Evolutionary conservation across 805 yeast species (phyloP).

Genomic region (Metschnikowia koreensis): DNA sequence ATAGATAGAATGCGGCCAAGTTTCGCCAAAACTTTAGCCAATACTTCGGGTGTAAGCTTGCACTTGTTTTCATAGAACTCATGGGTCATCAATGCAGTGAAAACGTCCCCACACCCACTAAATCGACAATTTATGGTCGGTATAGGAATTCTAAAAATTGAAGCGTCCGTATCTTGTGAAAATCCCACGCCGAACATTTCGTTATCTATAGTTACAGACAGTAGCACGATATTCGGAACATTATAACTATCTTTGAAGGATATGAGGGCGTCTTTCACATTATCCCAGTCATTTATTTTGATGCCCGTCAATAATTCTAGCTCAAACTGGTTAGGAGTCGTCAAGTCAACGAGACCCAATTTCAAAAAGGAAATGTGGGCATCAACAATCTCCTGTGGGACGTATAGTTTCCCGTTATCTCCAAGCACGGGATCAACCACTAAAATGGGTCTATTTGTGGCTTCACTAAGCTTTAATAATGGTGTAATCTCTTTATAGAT

Average conservation of each 20-base stretch:
- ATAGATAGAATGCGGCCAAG: constrained; percentile 29
- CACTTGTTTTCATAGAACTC: constrained; percentile 32
- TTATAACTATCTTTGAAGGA: constrained; percentile 44
- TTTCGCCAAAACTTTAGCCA: constrained; percentile 27
- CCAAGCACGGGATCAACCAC: constrained; percentile 91
- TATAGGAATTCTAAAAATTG: constrained; percentile 39
- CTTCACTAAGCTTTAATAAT: constrained; percentile 28
- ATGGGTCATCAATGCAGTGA: constrained; percentile 60
- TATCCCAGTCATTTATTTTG: constrained; percentile 37
- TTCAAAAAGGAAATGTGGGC: constrained; percentile 55
- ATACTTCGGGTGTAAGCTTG: constrained; percentile 23
- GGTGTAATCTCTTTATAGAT: constrained; percentile 44
- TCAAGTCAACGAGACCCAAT: constrained; percentile 49
- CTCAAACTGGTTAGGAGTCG: constrained; percentile 92
- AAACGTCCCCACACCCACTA: constrained; percentile 75
- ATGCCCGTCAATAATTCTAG: constrained; percentile 64
- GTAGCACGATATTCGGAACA: constrained; percentile 55
- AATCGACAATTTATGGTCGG: constrained; percentile 56
- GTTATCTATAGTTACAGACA: constrained; percentile 48
- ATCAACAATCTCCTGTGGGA: constrained; percentile 54
- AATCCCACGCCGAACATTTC: constrained; percentile 43
- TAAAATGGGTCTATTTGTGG: constrained; percentile 46
- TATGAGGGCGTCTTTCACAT: constrained; percentile 39
- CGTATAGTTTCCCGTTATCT: constrained; percentile 82
- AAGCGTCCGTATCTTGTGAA: constrained; percentile 2